phyloP scores from a whole-genome alignment of 2,329 filamentous ascomycete genomes.

The Pleochaeta shiraiana region DNA sequence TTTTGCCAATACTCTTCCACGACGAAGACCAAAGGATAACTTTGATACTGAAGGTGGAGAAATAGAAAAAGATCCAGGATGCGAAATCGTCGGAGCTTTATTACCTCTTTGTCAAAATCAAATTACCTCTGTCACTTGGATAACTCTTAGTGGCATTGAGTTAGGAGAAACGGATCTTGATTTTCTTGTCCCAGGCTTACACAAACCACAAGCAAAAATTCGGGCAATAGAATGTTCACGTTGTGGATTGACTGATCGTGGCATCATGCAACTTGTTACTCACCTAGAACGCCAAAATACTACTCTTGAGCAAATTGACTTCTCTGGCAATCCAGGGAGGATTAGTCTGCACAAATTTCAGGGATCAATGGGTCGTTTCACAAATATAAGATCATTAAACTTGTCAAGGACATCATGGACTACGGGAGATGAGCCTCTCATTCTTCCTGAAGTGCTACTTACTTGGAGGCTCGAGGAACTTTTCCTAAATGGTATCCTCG shows the following conservation, averaged over 20 bases:
- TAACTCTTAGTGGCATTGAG: constrained; percentile 43
- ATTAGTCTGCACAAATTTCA: constrained; percentile 42
- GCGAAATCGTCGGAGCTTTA: constrained; percentile 46
- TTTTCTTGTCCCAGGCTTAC: constrained; percentile 40
- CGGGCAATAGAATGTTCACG: constrained; percentile 44
- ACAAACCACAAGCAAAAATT: constrained; percentile 39
- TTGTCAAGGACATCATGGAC: constrained; percentile 42
- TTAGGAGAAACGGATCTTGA: constrained; percentile 52
- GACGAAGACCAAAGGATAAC: constrained; percentile 25
- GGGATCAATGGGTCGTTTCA: constrained; percentile 42
- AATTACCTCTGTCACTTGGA: constrained; percentile 49
- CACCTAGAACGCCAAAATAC: constrained; percentile 41
- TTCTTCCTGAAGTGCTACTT: constrained; percentile 41
- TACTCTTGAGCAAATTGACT: constrained; percentile 42
- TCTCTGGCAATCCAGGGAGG: constrained; percentile 43
- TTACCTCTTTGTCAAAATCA: constrained; percentile 45
- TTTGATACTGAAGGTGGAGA: constrained; percentile 25
- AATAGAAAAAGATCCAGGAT: constrained; percentile 35
- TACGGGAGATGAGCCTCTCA: constrained; percentile 38
- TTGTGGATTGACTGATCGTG: constrained; percentile 35
- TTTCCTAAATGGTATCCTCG: constrained; percentile 36
- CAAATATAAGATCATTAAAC: constrained; percentile 41
- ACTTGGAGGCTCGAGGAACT: constrained; percentile 46
- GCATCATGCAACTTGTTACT: constrained; percentile 39
- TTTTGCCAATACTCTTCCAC: constrained; percentile 38